Base-by-base conservation (phyloP, 2,329 filamentous ascomycete genomes). In the Colletotrichum cordylinicola region DNA sequence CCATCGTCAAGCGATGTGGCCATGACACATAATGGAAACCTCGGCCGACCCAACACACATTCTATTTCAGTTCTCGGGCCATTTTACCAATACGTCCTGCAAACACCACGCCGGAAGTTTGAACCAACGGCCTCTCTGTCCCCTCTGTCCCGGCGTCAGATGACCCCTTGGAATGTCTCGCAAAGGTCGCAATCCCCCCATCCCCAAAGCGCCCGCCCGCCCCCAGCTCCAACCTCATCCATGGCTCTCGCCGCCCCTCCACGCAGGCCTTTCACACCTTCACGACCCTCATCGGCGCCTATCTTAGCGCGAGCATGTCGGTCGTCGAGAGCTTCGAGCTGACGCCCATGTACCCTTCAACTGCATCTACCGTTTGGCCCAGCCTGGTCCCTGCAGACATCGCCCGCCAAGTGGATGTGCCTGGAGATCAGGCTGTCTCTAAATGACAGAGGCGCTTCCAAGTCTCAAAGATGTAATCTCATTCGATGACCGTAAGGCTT, bases 131-230 rank as follows among this genome's bases (percentile, higher is more conserved):
- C 48, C 67, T 66, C 35, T 15, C 31, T 27, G 16, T 33, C 29
- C 27, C 39, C 60, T 61, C 55, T 43, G 31, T 33, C 69, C 27
- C 37, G 37, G 61, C 55, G 55, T 72, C 72, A 75, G 68, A 67
- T 72, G 62, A 72, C 69, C 69, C 67, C 69, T 29, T 67, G 27
- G 39, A 67, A 64, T 73, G 73, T 72, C 62, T 67, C 62, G 55
- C 69, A 67, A 64, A 72, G 58, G 62, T 72, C 31, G 43, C 43
- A 75, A 56, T 48, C 39, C 21, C 65, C 67, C 61, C 27, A 27
- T 13, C 39, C 39, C 52, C 61, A 72, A 75, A 68, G 64, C 70
- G 65, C 64, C 64, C 48, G 43, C 39, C 35, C 62, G 15, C 68
- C 27, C 24, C 67, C 29, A 52, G 15, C 29, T 61, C 31, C 48